These are phyloP conservation scores for Chytriomyces confervae DNA, from an alignment of 192 early-diverging fungal genomes.

Conservation along the genomic window DNA sequence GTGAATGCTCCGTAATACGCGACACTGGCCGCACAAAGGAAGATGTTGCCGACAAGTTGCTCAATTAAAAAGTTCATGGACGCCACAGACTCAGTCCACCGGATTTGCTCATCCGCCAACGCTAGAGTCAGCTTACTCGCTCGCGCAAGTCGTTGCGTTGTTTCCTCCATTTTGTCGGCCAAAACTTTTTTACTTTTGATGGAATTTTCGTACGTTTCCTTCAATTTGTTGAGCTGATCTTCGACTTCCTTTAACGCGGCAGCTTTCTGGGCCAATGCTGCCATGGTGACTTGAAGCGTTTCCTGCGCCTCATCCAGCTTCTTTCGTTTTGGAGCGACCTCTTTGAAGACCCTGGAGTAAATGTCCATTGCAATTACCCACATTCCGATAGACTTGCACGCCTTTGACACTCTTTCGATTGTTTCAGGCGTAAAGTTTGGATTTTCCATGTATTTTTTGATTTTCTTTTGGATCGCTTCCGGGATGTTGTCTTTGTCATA, in stretches of 20 bases:
- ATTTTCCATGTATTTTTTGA: slow-evolving; percentile 65
- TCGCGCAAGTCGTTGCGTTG: slow-evolving; percentile 56
- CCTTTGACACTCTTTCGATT: slow-evolving; percentile 61
- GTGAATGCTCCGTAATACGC: slow-evolving; percentile 69
- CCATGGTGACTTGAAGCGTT: slow-evolving; percentile 52
- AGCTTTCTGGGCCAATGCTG: slow-evolving; percentile 62
- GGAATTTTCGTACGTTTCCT: slow-evolving; percentile 62
- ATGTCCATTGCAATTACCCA: slow-evolving; percentile 69
- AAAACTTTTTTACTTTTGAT: slow-evolving; percentile 58
- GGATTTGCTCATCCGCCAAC: slow-evolving; percentile 65
- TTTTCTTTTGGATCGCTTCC: slow-evolving; percentile 59
- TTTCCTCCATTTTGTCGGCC: slow-evolving; percentile 69
- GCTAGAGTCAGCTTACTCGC: slow-evolving; percentile 62
- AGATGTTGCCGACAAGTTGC: slow-evolving; percentile 62
- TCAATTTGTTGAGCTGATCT: slow-evolving; percentile 62
- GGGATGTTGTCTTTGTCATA: slow-evolving; percentile 69
- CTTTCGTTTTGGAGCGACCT: slow-evolving; percentile 60
- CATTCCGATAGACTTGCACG: slow-evolving; percentile 66
- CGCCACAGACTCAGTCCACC: slow-evolving; percentile 66
- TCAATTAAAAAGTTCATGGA: slow-evolving; percentile 55
- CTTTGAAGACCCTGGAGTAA: slow-evolving; percentile 63
- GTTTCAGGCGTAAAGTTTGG: slow-evolving; percentile 63
- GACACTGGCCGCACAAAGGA: slow-evolving; percentile 60
- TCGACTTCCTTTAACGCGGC: slow-evolving; percentile 63
- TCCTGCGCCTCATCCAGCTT: slow-evolving; percentile 62